Base-by-base conservation (phyloP, 1,139 yeast species). In the Meyerozyma smithsonii region DNA sequence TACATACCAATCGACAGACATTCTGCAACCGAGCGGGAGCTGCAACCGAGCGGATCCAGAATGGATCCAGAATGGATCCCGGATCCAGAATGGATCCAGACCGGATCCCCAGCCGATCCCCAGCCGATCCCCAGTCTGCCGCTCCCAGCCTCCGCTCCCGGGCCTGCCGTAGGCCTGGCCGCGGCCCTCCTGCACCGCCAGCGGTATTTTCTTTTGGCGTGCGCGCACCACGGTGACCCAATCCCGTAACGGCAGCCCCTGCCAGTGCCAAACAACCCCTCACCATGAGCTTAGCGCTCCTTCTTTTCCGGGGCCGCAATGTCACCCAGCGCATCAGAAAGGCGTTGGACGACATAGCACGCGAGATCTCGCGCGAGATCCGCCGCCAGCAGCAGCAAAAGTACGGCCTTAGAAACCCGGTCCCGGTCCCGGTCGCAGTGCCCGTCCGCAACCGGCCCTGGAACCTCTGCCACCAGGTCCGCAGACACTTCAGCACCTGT, bases 271-370 rank as follows among this genome's bases (percentile, higher is more conserved):
- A 11, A 30, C 12, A 28, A 8, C 32, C 30, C 32, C 15, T 14
- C 11, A 16, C 14, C 34, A 30, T 30, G 34, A 30, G 34, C 34
- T 11, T 30, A 4, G 15, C 21, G 34, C 30, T 23, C 32, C n/a
- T 35, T 7, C 23, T 49, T 17, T 44, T 53, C 35, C 51, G 59
- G 42, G 50, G 61, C 24, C 52, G 57, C 38, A 60, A 58, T 42
- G 47, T 62, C 32, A 49, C 69, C 35, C 50, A 54, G 36, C 55
- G 57, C 28, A 46, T 64, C 36, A 59, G 58, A 41, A 50, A 56
- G 43, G 64, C 64, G 19, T 57, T 66, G 23, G 57, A 62, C 43
- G 68, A 62, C 41, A 55, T 66, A 38, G 48, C 62, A 16, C 61
- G 61, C 34, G 53, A 51, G 28, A 44, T 62, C 36, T 52, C 55